Base-by-base conservation (phyloP, 805 yeast species). In the Jamesozyma lodderae region DNA sequence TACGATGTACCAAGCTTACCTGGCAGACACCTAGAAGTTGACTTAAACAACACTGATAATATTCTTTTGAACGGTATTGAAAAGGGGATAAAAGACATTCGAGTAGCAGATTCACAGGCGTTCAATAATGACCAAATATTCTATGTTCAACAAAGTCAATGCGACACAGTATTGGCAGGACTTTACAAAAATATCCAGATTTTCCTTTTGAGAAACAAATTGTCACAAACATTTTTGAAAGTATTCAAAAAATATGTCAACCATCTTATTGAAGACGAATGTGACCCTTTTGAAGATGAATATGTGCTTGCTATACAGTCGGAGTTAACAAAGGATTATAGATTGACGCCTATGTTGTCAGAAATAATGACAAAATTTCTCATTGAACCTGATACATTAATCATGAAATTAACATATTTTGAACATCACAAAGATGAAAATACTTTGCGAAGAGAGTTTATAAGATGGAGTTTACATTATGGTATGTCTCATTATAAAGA, bases 151-250 rank as follows among this genome's bases (percentile, higher is more conserved):
- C 19, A 31, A 11, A 22, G 14, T 11, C 38, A 33, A 31, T 21
- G 25, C 13, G 41, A 43, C 22, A 41, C 50, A 2, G 36, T 44
- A 13, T 30, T 53, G n/a, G 30, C 29, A 6, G 25, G 32, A 25
- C 33, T 57, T n/a, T 52, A 48, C 37, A 48, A 47, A 28, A 48
- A 42, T 26, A 49, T 53, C 19, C 55, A 52, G 36, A 52, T 53
- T 2, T 50, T 48, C 33, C 42, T 57, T 10, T 21, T 49, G 16
- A 45, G 55, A 20, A 52, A 52, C 28, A 36, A 41, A 13, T 26
- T 53, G 34, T 54, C 61, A 1, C 42, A 49, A 32, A 52, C 46
- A 20, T 57, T 57, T 41, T 42, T 56, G 25, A 48, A 44, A 35
- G 42, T 51, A 10, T 52, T 55, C 35, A 47, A 48, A 20, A 29